Evolutionary conservation across 2,329 filamentous ascomycete species (phyloP), one percentile per base, ranked within the genome.

Genomic region (Ascosphaera apis): DNA sequence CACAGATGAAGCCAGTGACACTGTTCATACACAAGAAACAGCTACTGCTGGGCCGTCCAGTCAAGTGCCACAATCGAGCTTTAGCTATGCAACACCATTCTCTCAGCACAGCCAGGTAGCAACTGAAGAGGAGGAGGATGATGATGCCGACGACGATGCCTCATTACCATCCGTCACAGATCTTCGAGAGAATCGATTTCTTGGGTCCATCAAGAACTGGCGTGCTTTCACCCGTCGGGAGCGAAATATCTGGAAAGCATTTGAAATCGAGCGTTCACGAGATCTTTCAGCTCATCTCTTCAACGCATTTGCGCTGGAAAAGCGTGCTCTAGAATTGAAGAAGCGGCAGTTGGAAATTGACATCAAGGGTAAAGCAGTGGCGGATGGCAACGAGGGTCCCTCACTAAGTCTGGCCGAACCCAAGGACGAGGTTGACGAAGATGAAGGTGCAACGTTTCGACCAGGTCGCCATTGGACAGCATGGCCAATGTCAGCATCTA

Each of bases 211-310:
- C 12, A 66, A 66, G 23, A 75, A 73, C 43, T 92, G 83, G 81
- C 64, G 68, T 41, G 80, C 86, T 53, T 88, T 92, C 77, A 91
- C 79, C 12, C 72, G 77, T 41, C 77, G 88, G 53, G 88, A 95
- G 54, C 68, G 84, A 38, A 62, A 65, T 5, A 62, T 79, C 2
- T 66, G 67, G 39, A 58, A 63, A 3, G 72, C 74, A 5, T 58
- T 91, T 37, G 66, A 75, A 39, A 63, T 69, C 33, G 50, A 72
- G 12, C 62, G 69, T 25, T 67, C 75, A 28, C 60, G 66, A 36
- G 75, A 93, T 48, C 57, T 93, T 8, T 63, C 69, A 0, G 56
- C 74, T 32, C 84, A 92, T 55, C 58, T 93, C 3, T 91, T 80
- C 56, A 81, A 88, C 52, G 65, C 76, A 0, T 76, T 76, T 55